Evolutionary conservation across 169 alveolate species (phyloP).

Genomic region (Amoebophrya sp.): DNA sequence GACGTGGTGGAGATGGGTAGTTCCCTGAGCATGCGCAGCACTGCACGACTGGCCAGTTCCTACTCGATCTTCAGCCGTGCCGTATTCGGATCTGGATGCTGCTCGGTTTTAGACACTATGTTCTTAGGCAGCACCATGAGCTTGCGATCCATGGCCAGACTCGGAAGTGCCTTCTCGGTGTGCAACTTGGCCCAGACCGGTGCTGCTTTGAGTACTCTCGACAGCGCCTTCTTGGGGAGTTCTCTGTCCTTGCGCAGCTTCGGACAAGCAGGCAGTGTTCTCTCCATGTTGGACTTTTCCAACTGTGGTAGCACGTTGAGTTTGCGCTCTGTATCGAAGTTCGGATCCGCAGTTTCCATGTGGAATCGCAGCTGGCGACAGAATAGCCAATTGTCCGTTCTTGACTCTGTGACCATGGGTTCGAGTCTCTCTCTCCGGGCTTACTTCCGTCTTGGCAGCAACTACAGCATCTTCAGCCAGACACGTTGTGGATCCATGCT

Average conservation of each 20-base stretch:
- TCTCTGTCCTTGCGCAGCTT: background rate
- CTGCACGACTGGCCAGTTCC: slow-evolving; percentile 22
- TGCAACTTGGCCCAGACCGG: background rate
- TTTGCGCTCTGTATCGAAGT: background rate
- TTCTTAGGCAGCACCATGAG: slow-evolving; percentile 25
- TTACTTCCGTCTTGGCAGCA: slow-evolving; percentile 17
- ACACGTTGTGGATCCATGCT: no score
- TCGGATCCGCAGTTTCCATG: background rate
- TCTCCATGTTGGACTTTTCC: background rate
- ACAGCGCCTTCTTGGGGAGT: background rate
- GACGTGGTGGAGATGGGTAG: background rate
- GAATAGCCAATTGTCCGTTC: background rate
- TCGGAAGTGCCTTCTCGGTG: slow-evolving; percentile 11
- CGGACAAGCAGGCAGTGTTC: background rate
- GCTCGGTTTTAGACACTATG: background rate
- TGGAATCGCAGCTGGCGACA: background rate
- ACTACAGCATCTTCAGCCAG: no score
- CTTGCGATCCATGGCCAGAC: background rate
- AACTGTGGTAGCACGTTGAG: background rate
- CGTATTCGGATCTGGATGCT: background rate
- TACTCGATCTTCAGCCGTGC: background rate
- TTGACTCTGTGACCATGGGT: background rate
- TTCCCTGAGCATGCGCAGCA: background rate
- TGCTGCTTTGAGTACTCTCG: background rate
- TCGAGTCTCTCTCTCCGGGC: background rate